Evolutionary conservation across 805 yeast species (phyloP).

Genomic region (Lachancea cidri): DNA sequence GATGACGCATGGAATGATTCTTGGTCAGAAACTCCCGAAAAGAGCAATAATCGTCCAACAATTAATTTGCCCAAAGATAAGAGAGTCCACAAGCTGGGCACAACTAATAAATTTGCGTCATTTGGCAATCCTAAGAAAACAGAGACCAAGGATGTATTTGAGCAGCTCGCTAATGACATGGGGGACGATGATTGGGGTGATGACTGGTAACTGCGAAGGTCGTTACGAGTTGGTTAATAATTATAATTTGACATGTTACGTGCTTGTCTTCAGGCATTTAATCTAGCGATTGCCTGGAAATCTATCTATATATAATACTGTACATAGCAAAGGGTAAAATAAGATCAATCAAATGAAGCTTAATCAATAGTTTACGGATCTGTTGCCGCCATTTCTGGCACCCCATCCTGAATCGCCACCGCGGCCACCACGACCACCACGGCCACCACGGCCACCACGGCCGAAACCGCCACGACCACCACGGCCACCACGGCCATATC

Average conservation of each 20-base stretch:
- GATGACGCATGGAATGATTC: constrained; percentile 15
- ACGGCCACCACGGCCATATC: constrained; percentile 51
- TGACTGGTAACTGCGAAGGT: constrained; percentile 23
- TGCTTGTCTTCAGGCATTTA: background rate
- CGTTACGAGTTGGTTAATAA: background rate
- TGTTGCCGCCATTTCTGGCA: constrained; percentile 37
- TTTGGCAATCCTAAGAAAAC: too few relatives aligned
- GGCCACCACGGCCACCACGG: constrained; percentile 36
- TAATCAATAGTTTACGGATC: constrained; percentile 32
- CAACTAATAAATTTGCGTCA: too few relatives aligned
- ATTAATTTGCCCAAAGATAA: too few relatives aligned
- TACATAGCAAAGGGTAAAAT: background rate
- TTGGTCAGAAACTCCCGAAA: constrained; percentile 10
- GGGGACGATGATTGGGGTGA: constrained; percentile 25
- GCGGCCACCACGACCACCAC: constrained; percentile 38
- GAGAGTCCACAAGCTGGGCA: background rate
- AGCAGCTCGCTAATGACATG: constrained; percentile 6
- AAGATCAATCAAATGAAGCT: background rate
- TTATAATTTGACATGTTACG: background rate
- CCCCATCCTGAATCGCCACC: constrained; percentile 32
- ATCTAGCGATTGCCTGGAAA: background rate
- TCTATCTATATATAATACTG: background rate
- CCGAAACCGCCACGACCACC: constrained; percentile 37
- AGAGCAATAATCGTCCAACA: too few relatives aligned
- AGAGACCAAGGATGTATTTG: background rate